A percentile compares a stretch with the other conserved stretches of the same genome.
phyloP scores from a whole-genome alignment of 1,284 basidiomycete species.

The Puccinia horiana region DNA sequence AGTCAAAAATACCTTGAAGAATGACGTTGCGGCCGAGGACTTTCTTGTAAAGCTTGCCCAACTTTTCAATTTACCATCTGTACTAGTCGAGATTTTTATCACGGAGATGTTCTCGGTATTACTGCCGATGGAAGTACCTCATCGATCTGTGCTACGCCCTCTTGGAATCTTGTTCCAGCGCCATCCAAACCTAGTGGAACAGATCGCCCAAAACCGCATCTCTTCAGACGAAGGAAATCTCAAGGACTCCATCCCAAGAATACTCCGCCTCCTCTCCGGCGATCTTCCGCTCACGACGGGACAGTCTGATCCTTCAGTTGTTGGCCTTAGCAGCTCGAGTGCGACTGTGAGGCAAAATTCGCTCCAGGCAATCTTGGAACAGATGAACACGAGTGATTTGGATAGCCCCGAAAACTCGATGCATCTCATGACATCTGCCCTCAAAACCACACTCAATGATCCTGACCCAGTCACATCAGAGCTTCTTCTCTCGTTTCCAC shows the following conservation, averaged over 20 bases:
- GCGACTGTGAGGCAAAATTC: conserved; percentile 33
- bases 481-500: conserved; percentile 30
- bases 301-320: conserved; percentile 2
- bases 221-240: neutral
- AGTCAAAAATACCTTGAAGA: conserved; percentile 23
- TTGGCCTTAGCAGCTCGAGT: conserved; percentile 44
- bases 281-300: conserved; percentile 18
- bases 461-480: conserved; percentile 28
- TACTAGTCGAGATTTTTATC: conserved; percentile 15
- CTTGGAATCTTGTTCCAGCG: conserved; percentile 40
- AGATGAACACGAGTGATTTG: neutral
- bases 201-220: conserved; percentile 16
- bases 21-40: conserved; percentile 13
- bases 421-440: neutral
- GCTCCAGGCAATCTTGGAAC: conserved; percentile 27
- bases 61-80: neutral
- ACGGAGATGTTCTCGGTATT: conserved; percentile 4
- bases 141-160: conserved; percentile 27
- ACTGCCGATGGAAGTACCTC: conserved; percentile 26
- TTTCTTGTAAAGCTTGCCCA: conserved; percentile 43
- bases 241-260: conserved; percentile 29
- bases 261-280: conserved; percentile 36
- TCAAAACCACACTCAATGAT: conserved; percentile 36
- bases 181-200: conserved; percentile 31
- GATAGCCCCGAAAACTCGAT: neutral